Base-by-base conservation (phyloP, 2,329 filamentous ascomycete species). In the Colletotrichum eleusines region DNA sequence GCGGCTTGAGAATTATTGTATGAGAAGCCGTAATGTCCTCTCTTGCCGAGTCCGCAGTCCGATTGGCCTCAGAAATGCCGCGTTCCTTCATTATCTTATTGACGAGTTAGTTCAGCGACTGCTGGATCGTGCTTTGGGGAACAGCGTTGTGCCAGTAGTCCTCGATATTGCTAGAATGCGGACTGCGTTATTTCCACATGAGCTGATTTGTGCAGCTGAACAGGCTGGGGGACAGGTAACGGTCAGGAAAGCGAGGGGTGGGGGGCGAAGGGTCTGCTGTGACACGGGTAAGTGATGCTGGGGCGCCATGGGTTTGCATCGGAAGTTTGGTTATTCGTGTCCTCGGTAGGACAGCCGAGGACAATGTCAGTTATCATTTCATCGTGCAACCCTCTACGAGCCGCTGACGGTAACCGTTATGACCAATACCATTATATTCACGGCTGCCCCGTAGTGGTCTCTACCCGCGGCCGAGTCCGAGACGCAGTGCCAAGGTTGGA, bases 281-380 rank as follows among this genome's bases (percentile, higher is more conserved):
- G 28, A n/a, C 20, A 53, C 28, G 20, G 16, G 23, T 26, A 53
- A 53, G 40, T 35, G 38, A 38, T 26, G 35, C 53, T 51, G n/a
- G 44, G n/a, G 53, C 53, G 53, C 44, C 16, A 59, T 44, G 23
- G 44, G 16, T 50, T 31, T 18, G 28, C 53, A 59, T 59, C 28
- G 44, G 46, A 54, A 55, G 16, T 55, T 48, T 16, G 12, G 18
- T 23, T 44, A 35, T 38, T 26, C 20, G 20, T 9, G 33, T 35
- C 1, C 40, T 35, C 23, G 46, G 60, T 7, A 23, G 46, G 33
- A 31, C 51, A 64, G 33, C 6, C 40, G 23, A 42, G 44, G 42
- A 44, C 31, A 35, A 35, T 28, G 31, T 38, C 40, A 60, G 38
- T 8, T 57, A 35, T 48, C 48, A 40, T 28, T 23, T 55, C 38